These are phyloP conservation scores for Cardamine occulta DNA, from an alignment of 345 rosid genomes.

Conservation along the genomic window DNA sequence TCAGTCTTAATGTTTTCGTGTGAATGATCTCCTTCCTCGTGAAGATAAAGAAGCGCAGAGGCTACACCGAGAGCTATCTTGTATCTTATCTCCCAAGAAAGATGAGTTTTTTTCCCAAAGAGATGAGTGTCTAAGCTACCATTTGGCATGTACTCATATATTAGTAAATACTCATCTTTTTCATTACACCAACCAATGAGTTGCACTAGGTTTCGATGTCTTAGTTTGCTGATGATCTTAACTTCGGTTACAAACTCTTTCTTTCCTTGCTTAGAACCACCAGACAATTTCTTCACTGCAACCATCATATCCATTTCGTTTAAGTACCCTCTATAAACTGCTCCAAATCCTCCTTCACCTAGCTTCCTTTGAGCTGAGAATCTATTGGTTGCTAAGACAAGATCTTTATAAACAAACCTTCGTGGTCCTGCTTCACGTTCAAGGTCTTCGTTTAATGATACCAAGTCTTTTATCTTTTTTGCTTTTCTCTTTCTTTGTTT, in stretches of 20 bases:
- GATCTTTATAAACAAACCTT: constrained; percentile 45
- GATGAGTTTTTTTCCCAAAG: too few species aligned
- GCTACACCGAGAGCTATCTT: too few species aligned
- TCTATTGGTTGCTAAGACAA: constrained; percentile 44
- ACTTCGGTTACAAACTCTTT: constrained; percentile 52
- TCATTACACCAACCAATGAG: constrained; percentile 56
- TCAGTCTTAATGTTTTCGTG: too few species aligned
- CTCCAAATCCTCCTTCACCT: constrained; percentile 53
- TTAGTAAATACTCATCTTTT: constrained; percentile 43
- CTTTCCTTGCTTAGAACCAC: constrained; percentile 48
- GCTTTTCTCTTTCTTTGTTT: constrained; percentile 9
- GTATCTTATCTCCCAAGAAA: too few species aligned
- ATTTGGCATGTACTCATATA: constrained; percentile 50
- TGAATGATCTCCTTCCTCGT: too few species aligned
- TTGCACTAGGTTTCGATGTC: constrained; percentile 52
- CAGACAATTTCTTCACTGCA: constrained; percentile 54
- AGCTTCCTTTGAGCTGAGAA: constrained; percentile 48
- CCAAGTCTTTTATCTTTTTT: constrained; percentile 1
- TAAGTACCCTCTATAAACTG: constrained; percentile 40
- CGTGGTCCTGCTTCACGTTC: constrained; percentile 50
- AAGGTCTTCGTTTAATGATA: constrained; percentile 49
- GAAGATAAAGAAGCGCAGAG: too few species aligned
- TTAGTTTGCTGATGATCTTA: constrained; percentile 46
- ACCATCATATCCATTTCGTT: constrained; percentile 35
- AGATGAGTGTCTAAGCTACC: constrained; percentile 44